Conservation (phyloP, 1,284 basidiomycete genomes). For the Macrocybe sp. region DNA sequence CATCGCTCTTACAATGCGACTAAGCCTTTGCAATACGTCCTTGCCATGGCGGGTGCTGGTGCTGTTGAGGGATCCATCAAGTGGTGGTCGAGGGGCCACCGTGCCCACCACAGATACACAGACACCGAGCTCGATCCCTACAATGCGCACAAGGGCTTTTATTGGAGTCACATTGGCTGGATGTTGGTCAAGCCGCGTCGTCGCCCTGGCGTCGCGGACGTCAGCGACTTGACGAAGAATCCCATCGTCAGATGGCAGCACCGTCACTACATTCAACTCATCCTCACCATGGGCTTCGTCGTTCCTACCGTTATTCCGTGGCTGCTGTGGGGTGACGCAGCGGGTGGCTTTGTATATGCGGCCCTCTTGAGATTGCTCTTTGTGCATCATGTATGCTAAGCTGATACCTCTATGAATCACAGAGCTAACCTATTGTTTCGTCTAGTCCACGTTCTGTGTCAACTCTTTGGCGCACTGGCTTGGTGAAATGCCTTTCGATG, state of each 20-base stretch:
- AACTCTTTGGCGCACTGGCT: conserved; percentile 96
- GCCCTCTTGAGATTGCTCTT: conserved; percentile 78
- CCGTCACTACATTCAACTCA: conserved; percentile 68
- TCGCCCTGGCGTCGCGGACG: conserved; percentile 84
- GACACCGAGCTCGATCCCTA: conserved; percentile 96
- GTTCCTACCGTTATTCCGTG: conserved; percentile 78
- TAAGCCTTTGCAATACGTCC: conserved; percentile 70
- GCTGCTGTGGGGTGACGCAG: conserved; percentile 79
- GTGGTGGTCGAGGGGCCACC: conserved; percentile 95
- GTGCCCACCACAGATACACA: conserved; percentile 92
- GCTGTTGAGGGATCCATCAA: conserved; percentile 89
- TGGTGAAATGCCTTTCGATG: conserved; percentile 88
- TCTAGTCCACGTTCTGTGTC: conserved; percentile 88
- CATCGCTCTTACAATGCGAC: conserved; percentile 92
- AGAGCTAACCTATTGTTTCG: not conserved
- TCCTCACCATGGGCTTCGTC: conserved; percentile 70
- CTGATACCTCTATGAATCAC: not conserved
- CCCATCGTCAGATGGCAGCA: conserved; percentile 86
- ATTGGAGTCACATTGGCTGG: conserved; percentile 87
- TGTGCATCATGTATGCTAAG: conserved; percentile 77
- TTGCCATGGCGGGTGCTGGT: conserved; percentile 78
- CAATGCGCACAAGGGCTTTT: conserved; percentile 81
- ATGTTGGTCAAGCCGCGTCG: conserved; percentile 89
- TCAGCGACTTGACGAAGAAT: conserved; percentile 79
- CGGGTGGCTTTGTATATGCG: conserved; percentile 86